A percentile compares a stretch with the other conserved stretches of the same genome.
phyloP scores from a whole-genome alignment of 2,329 filamentous ascomycete species.

The Venturia carpophila region DNA sequence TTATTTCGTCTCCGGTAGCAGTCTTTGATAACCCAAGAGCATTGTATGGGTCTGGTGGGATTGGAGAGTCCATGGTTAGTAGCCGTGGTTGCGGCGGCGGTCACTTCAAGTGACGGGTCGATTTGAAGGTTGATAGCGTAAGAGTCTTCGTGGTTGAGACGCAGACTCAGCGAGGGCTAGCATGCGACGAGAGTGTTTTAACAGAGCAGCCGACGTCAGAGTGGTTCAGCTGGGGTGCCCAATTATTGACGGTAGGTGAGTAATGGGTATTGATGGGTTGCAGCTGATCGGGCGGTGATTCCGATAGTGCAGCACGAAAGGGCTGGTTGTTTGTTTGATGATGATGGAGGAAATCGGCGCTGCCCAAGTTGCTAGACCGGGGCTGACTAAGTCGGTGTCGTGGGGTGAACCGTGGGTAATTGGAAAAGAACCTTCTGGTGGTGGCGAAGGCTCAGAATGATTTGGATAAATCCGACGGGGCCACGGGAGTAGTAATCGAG shows the following conservation, averaged over 20 bases:
- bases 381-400: slow-evolving; percentile 1
- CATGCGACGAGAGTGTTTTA: not conserved
- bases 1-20: slow-evolving; percentile 64
- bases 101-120: not conserved
- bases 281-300: not conserved
- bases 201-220: not conserved
- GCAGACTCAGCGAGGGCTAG: not conserved
- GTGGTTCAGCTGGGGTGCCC: not conserved
- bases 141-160: not conserved
- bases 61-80: slow-evolving; percentile 37
- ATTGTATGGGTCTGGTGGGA: slow-evolving; percentile 68
- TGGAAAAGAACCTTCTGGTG: slow-evolving; percentile 8
- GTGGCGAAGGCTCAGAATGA: not conserved
- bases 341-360: not conserved
- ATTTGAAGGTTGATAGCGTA: not conserved
- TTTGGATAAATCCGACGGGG: not conserved
- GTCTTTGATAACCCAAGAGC: slow-evolving; percentile 65
- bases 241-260: not conserved
- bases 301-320: not conserved
- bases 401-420: not conserved
- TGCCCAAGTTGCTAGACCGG: not conserved
- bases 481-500: not conserved
- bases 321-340: not conserved
- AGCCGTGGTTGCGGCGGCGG: slow-evolving; percentile 7
- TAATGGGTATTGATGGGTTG: slow-evolving; percentile 4